A percentile compares a stretch with the other conserved stretches of the same genome.
phyloP scores from a whole-genome alignment of 2,329 filamentous ascomycete species.

The Endocalyx cinctus region DNA sequence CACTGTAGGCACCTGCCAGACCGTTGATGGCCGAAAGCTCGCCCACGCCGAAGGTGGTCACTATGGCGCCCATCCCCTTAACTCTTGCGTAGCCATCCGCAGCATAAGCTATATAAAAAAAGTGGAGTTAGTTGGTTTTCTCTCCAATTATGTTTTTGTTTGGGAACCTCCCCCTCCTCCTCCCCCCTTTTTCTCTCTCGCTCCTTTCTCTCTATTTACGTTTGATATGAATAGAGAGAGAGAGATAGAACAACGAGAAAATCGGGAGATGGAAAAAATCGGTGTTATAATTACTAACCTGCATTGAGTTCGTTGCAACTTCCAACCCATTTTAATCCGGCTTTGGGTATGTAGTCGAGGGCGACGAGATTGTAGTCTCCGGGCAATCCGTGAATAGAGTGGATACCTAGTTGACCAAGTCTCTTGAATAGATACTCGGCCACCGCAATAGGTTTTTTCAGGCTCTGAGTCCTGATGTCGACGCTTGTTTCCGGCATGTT shows the following conservation, averaged over 20 bases:
- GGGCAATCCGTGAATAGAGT: conserved; percentile 64
- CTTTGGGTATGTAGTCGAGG: conserved; percentile 59
- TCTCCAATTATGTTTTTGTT: no score
- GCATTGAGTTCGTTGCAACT: conserved; percentile 72
- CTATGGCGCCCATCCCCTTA: conserved; percentile 63
- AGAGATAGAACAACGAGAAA: no score
- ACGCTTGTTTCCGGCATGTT: conserved; percentile 24
- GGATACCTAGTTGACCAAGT: conserved; percentile 58
- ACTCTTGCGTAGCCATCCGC: conserved; percentile 77
- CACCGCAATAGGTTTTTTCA: conserved; percentile 52
- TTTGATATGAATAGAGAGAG: no score
- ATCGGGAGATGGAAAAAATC: no score
- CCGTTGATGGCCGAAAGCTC: conserved; percentile 72
- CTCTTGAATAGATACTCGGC: conserved; percentile 65
- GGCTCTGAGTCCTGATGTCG: conserved; percentile 38
- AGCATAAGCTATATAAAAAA: conserved; percentile 54
- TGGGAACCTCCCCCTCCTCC: no score
- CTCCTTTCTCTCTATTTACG: no score
- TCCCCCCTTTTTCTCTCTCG: no score
- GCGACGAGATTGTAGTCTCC: conserved; percentile 69
- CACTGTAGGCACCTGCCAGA: conserved; percentile 68
- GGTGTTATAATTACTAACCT: no score
- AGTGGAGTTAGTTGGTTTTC: conserved; percentile 9
- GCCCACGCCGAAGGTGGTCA: conserved; percentile 74
- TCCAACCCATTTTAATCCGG: conserved; percentile 59